A percentile compares a stretch with the other conserved stretches of the same genome.
Conservation (phyloP, 2,329 filamentous ascomycete genomes). For the Xylaria sp. region DNA sequence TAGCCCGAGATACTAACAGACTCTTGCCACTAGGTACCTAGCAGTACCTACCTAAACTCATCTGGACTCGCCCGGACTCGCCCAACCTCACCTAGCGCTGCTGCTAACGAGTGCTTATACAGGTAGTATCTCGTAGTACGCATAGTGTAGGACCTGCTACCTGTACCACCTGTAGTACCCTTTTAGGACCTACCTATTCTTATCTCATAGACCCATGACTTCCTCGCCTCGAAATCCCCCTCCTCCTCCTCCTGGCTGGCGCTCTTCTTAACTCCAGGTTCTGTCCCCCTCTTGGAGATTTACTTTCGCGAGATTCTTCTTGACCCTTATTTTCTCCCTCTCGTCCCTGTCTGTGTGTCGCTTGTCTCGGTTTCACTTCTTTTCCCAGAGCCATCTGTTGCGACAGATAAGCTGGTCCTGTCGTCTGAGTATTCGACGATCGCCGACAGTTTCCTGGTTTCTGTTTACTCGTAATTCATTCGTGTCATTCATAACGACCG, state of each 20-base stretch:
- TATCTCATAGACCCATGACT: not conserved
- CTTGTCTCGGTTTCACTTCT: not conserved
- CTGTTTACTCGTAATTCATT: not conserved
- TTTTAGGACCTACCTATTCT: not conserved
- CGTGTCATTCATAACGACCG: not conserved
- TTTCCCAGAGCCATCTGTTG: conserved; percentile 7
- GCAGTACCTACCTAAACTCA: no score
- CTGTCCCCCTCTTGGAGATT: not conserved
- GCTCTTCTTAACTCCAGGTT: conserved; percentile 1
- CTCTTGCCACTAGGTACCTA: no score
- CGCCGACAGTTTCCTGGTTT: not conserved
- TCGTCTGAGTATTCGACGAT: conserved; percentile 1
- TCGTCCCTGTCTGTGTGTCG: not conserved
- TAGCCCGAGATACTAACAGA: not conserved
- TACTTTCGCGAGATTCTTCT: not conserved
- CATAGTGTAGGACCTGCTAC: not conserved
- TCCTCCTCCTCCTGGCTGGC: not conserved
- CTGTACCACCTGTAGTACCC: not conserved
- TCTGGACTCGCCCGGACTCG: no score
- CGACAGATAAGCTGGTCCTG: not conserved
- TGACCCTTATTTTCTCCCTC: not conserved
- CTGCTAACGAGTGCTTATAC: not conserved
- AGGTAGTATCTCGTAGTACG: not conserved
- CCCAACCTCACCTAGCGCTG: not conserved
- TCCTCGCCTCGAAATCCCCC: not conserved